Evolutionary conservation across 768 basidiomycete genomes (phyloP).

Genomic region (Dacryopinax primogenitus): DNA sequence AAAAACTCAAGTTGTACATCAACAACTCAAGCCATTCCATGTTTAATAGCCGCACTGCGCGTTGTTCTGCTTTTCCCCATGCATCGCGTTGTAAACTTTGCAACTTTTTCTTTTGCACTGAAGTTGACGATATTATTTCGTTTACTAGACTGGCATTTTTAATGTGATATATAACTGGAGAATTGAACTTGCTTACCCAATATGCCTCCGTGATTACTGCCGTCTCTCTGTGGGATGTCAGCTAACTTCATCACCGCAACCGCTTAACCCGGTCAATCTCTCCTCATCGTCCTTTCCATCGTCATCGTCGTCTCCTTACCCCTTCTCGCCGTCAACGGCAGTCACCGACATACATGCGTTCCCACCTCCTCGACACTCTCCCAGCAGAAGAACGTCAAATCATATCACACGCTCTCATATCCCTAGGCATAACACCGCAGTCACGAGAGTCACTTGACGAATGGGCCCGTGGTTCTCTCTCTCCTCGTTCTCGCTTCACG

Average conservation of each 20-base stretch:
- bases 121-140: neutral
- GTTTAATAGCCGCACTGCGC: neutral
- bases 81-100: neutral
- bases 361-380: neutral
- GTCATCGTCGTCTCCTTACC: neutral
- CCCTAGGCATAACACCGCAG: neutral
- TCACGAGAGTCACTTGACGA: neutral
- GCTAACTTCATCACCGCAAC: neutral
- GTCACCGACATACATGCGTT: neutral
- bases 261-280: neutral
- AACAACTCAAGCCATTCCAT: neutral
- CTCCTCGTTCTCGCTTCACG: neutral
- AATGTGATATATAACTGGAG: conserved; percentile 4
- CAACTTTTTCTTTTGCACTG: neutral
- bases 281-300: neutral
- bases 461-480: neutral
- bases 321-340: neutral
- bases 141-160: conserved; percentile 3
- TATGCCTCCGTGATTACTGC: neutral
- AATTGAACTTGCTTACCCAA: neutral
- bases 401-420: neutral
- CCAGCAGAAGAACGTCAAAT: neutral
- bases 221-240: neutral
- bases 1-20: conserved; percentile 1
- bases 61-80: neutral